phyloP scores from a whole-genome alignment of 345 rosid genomes.

The Erucastrum elatum region DNA sequence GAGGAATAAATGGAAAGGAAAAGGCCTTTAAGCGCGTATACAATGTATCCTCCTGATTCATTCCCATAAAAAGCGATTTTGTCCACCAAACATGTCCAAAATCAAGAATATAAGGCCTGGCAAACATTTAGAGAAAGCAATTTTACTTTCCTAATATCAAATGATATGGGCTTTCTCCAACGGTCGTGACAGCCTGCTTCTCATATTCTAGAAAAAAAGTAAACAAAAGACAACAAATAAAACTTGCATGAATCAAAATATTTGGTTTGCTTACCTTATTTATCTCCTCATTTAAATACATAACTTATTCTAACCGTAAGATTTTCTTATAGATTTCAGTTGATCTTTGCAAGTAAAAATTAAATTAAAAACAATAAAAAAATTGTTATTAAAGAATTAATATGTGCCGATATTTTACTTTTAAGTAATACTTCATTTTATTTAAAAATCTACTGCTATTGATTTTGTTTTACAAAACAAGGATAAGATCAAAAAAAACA shows the following conservation, averaged over 20 bases:
- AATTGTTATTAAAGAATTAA: background rate
- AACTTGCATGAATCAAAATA: background rate
- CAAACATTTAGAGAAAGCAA: background rate
- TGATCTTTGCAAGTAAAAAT: background rate
- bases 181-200: background rate
- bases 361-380: background rate
- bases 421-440: background rate
- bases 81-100: background rate
- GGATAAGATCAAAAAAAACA: background rate
- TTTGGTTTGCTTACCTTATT: background rate
- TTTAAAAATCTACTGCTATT: background rate
- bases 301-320: background rate
- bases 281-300: background rate
- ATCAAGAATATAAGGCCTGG: background rate
- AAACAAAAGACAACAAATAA: background rate
- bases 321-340: background rate
- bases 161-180: conserved; percentile 1
- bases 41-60: background rate
- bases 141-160: background rate
- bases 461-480: background rate
- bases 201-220: background rate
- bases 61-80: background rate
- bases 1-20: background rate
- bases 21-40: background rate
- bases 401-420: background rate